Evolutionary conservation across 2,329 filamentous ascomycete species (phyloP), one percentile per base, ranked within the genome.

Genomic region (Pestalotiopsis sp.): DNA sequence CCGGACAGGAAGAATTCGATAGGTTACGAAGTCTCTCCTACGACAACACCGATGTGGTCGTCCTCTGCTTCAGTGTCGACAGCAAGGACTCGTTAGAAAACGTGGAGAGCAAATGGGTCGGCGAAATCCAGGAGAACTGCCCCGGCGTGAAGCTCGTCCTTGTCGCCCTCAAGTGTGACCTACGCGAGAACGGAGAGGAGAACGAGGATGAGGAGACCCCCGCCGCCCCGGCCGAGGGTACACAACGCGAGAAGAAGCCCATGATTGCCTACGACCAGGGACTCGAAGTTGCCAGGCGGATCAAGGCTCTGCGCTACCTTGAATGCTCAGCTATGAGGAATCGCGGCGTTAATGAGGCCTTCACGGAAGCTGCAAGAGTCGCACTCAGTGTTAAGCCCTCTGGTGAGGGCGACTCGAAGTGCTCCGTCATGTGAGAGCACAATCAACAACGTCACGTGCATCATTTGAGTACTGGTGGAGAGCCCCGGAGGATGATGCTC

Each of bases 291-390:
- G 95, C 95, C 52, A 91, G 95, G 78, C 91, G 92, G 80, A 97
- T 98, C 82, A 93, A 94, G 75, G 96, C 96, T 6, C 87, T 97
- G 78, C 91, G 97, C 78, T 99, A 99, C 80, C 89, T 99, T 68
- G 96, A 99, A 86, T 99, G 96, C 85, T 98, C 96, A 49, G 96
- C 96, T 68, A 98, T 98, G 91, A 92, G 95, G 83, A 99, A 99
- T 82, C 90, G 96, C 65, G 96, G 96, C 70, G 97, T 99, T 78
- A 98, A 98, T 82, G 96, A 99, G 82, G 96, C 96, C 58, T 99
- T 99, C 78, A 98, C 96, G 56, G 96, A 99, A 84, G 96, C 96
- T 56, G 95, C 96, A 27, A 92, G 97, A 76, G 96, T 99, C 45
- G 96, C 96, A 14, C 86, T 99, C 68, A 90, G 89, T 73, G 89